Conservation (phyloP, 768 basidiomycete genomes). For the Clitopilus hobsonii region DNA sequence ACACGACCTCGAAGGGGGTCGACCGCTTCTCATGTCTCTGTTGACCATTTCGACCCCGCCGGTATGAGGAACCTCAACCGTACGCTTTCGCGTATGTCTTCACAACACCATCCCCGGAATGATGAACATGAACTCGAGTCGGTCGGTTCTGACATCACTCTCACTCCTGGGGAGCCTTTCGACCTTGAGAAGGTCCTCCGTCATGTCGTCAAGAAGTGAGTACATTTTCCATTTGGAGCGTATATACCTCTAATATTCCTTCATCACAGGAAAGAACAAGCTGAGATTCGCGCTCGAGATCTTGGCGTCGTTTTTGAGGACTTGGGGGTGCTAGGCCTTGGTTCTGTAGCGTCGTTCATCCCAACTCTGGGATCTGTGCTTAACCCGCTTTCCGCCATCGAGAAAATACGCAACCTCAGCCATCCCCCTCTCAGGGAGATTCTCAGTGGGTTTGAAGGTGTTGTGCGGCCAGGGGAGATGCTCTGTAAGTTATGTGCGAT, state of each 20-base stretch:
- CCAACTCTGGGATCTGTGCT: constrained; percentile 60
- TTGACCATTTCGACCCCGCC: constrained; percentile 50
- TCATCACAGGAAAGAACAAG: constrained; percentile 37
- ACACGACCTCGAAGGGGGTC: constrained; percentile 8
- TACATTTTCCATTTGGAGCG: not conserved
- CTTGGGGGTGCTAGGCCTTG: constrained; percentile 56
- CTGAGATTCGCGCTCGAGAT: constrained; percentile 45
- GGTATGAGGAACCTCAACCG: constrained; percentile 39
- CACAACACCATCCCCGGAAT: not conserved
- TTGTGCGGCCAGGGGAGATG: constrained; percentile 72
- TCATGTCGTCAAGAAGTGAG: not conserved
- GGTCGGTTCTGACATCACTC: constrained; percentile 18
- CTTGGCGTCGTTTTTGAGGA: constrained; percentile 60
- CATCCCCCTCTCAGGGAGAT: constrained; percentile 65
- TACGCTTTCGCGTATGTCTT: constrained; percentile 27
- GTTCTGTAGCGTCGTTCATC: constrained; percentile 49
- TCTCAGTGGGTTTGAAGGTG: constrained; percentile 58
- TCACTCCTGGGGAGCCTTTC: constrained; percentile 21
- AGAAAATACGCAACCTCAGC: constrained; percentile 37
- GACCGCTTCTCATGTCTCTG: constrained; percentile 27
- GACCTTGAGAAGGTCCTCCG: constrained; percentile 28
- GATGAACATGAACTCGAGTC: constrained; percentile 10
- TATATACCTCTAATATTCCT: constrained; percentile 4
- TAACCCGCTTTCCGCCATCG: constrained; percentile 43
- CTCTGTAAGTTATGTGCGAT: constrained; percentile 46